phyloP scores from a whole-genome alignment of 2,329 filamentous ascomycete species.

The Penicillium occitanis region DNA sequence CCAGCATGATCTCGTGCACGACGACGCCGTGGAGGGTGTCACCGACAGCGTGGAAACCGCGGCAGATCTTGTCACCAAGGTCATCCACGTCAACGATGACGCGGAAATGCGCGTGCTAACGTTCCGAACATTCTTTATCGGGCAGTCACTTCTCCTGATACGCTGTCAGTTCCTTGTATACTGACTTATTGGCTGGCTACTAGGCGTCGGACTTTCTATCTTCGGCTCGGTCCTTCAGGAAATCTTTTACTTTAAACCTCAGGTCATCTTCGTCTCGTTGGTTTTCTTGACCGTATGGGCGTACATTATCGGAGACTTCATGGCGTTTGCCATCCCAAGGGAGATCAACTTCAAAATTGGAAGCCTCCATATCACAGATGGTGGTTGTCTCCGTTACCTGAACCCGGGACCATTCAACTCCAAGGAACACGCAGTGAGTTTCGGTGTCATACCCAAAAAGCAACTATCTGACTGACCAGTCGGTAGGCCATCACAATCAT shows the following conservation, averaged over 20 bases:
- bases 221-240: constrained; percentile 45
- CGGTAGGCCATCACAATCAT: constrained; percentile 43
- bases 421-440: constrained; percentile 34
- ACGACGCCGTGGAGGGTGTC: too few relatives aligned
- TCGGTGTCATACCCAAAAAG: too few relatives aligned
- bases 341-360: constrained; percentile 30
- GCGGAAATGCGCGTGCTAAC: too few relatives aligned
- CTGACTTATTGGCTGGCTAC: too few relatives aligned
- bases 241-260: constrained; percentile 44
- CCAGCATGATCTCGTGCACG: too few relatives aligned
- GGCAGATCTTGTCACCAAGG: too few relatives aligned
- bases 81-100: too few relatives aligned
- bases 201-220: constrained; percentile 34
- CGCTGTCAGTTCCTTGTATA: too few relatives aligned
- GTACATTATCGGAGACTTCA: constrained; percentile 45
- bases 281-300: constrained; percentile 49
- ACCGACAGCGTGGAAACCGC: too few relatives aligned
- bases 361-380: constrained; percentile 8
- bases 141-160: too few relatives aligned
- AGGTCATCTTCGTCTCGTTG: constrained; percentile 45
- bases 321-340: constrained; percentile 39
- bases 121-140: too few relatives aligned
- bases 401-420: constrained; percentile 43
- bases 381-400: constrained; percentile 29
- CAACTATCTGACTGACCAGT: too few relatives aligned